Evolutionary conservation across 1,139 yeast species (phyloP).

Genomic region (Schwanniomyces etchellsii): DNA sequence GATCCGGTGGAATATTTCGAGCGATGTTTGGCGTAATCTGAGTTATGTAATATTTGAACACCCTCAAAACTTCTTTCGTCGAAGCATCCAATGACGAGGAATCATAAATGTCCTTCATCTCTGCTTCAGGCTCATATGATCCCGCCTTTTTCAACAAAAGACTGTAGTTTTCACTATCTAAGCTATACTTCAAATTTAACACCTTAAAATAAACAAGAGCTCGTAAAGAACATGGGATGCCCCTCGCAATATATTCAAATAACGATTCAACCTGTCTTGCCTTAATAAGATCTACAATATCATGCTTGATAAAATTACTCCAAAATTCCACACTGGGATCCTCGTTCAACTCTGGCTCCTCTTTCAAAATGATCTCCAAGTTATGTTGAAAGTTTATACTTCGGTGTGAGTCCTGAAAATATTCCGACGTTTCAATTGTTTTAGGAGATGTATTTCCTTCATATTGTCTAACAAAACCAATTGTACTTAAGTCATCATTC

Average conservation of each 20-base stretch:
- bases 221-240: conserved; percentile 28
- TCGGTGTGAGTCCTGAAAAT: conserved; percentile 9
- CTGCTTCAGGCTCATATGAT: conserved; percentile 10
- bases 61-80: conserved; percentile 23
- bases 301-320: not conserved
- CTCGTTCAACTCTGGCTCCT: conserved; percentile 8
- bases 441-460: conserved; percentile 26
- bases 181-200: conserved; percentile 25
- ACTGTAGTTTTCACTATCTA: conserved; percentile 26
- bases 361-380: conserved; percentile 22
- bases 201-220: conserved; percentile 28
- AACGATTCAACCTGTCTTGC: conserved; percentile 15
- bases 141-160: conserved; percentile 27
- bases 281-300: conserved; percentile 8
- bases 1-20: conserved; percentile 14
- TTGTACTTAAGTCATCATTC: conserved; percentile 20
- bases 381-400: conserved; percentile 7
- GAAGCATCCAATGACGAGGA: conserved; percentile 14
- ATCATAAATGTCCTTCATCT: conserved; percentile 15
- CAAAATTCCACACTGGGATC: not conserved
- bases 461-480: conserved; percentile 28
- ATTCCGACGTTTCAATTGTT: conserved; percentile 34
- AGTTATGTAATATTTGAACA: conserved; percentile 28
- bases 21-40: conserved; percentile 14
- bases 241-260: conserved; percentile 23